Evolutionary conservation across 169 alveolate genomes (phyloP), one percentile per base, ranked within the genome.

Genomic region (Plasmodium vinckei): DNA sequence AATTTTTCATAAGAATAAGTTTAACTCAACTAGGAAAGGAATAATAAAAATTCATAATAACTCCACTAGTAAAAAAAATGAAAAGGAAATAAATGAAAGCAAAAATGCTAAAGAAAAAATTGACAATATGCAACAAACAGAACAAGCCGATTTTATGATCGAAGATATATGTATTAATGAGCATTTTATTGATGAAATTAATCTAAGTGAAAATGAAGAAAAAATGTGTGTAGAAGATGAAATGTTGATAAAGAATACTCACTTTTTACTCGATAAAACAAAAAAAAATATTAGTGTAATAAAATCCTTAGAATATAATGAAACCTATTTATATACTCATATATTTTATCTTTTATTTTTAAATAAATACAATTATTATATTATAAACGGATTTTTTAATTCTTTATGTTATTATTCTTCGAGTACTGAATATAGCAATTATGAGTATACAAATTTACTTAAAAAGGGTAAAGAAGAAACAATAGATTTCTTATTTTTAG

Each of bases 211-310:
- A 17, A 17, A 49, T 39, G 90, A 82, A 42, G 90, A 82, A 21
- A 65, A 82, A 46, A 25, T 65, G 21, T 67, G 67, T 1, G 15
- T 82, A 25, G 90, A 82, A 27, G 90, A 82, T 21, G 84, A 82
- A 67, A 68, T 56, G 19, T 54, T 82, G 54, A 82, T 82, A 10
- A 82, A 67, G 44, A 82, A 82, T 59, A 72, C 68, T 47, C 90
- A 82, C 25, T 82, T 67, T 17, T 53, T 82, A 46, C 39, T 82
- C 19, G 90, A 82, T 44, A 82, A 82, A 67, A 68, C 84, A 25
- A 82, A 82, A 65, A 82, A 82, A 56, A 82, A 82, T 82, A 82
- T 82, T 70, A 82, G 90, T 70, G 90, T 82, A 54, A 65, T 82
- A 39, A 82, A 82, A 56, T 82, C 54, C 49, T 82, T 82, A 64